Evolutionary conservation across 441 rosid genomes (phyloP).

Genomic region (Adansonia madagascariensis): DNA sequence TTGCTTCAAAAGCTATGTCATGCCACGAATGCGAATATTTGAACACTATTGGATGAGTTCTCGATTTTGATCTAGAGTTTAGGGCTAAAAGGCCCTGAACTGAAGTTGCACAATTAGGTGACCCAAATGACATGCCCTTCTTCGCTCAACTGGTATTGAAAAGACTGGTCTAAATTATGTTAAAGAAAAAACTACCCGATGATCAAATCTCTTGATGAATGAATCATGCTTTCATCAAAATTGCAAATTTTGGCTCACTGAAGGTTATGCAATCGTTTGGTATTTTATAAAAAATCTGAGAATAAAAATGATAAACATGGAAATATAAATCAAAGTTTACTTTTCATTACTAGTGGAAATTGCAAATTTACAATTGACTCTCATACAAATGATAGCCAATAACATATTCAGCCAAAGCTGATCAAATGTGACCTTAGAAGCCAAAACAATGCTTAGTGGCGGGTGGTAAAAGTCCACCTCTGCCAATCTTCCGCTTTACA

Average conservation of each 20-base stretch:
- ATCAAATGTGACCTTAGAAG: slow-evolving; percentile 23
- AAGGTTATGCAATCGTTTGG: neutral
- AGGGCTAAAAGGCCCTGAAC: neutral
- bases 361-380: slow-evolving; percentile 27
- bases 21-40: no score
- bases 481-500: slow-evolving; percentile 33
- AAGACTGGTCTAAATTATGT: neutral
- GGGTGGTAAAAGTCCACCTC: slow-evolving; percentile 66
- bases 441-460: slow-evolving; percentile 31
- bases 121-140: neutral
- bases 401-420: slow-evolving; percentile 27
- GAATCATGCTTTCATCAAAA: no score
- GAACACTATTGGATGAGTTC: neutral
- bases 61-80: neutral
- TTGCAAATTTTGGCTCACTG: no score
- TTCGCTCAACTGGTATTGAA: neutral
- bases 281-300: neutral
- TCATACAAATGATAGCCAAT: neutral
- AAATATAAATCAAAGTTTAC: neutral
- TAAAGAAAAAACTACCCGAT: neutral
- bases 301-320: neutral
- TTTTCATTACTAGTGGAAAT: slow-evolving; percentile 28
- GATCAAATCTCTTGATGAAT: neutral
- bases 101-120: neutral
- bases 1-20: no score